phyloP scores from a whole-genome alignment of 352 stramenopile species.

The Globisporangium lucens region DNA sequence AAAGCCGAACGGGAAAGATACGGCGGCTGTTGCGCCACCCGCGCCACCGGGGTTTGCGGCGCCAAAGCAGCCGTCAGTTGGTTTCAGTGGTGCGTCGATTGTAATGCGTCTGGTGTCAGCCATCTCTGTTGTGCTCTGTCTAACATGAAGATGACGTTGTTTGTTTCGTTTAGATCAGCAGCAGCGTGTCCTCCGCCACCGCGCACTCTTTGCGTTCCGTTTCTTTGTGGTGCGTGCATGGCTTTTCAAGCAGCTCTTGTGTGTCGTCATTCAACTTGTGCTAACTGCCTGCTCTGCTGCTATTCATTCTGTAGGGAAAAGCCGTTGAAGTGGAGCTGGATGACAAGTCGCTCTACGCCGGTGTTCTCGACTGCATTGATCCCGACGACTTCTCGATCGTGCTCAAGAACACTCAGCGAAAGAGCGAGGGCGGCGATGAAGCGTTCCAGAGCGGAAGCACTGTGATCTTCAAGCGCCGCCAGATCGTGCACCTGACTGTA shows the following conservation, averaged over 20 bases:
- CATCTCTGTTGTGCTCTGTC: neutral
- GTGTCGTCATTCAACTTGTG: neutral
- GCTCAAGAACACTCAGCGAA: conserved; percentile 69
- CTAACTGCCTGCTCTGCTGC: neutral
- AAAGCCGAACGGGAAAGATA: conserved; percentile 19
- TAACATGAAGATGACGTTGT: no score
- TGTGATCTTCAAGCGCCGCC: conserved; percentile 65
- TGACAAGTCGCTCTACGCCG: conserved; percentile 58
- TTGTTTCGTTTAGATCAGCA: conserved; percentile 37
- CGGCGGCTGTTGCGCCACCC: neutral
- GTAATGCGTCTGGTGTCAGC: neutral
- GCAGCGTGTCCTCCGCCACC: conserved; percentile 69
- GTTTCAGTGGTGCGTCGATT: conserved; percentile 17
- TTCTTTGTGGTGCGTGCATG: conserved; percentile 48
- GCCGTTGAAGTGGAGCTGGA: conserved; percentile 66
- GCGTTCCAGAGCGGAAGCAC: conserved; percentile 74
- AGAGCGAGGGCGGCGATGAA: conserved; percentile 27
- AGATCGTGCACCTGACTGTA: conserved; percentile 61
- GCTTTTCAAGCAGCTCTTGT: neutral
- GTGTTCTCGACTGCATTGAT: conserved; percentile 79
- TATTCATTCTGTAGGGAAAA: conserved; percentile 38
- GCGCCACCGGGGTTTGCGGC: conserved; percentile 8
- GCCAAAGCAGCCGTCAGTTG: conserved; percentile 8
- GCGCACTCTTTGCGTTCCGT: conserved; percentile 76
- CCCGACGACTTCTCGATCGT: conserved; percentile 83